A percentile compares a stretch with the other conserved stretches of the same genome.
These are phyloP conservation scores for Nothophoma quercina DNA, from an alignment of 2,329 filamentous ascomycete genomes.

Conservation along the genomic window DNA sequence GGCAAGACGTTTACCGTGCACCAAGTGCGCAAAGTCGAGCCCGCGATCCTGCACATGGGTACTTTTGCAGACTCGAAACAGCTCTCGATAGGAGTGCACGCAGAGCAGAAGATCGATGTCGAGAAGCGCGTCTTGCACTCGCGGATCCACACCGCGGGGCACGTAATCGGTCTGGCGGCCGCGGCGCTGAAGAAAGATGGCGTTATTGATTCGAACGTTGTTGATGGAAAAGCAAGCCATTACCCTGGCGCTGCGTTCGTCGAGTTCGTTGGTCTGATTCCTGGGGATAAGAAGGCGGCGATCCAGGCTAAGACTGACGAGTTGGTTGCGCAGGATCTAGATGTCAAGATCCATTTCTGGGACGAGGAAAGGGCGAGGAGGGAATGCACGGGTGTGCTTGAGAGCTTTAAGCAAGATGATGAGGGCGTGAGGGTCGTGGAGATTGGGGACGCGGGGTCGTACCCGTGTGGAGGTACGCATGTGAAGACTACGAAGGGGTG, in stretches of 20 bases:
- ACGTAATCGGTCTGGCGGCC: slow-evolving; percentile 75
- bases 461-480: slow-evolving; percentile 80
- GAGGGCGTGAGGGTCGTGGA: slow-evolving; percentile 67
- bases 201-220: slow-evolving; percentile 54
- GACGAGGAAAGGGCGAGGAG: slow-evolving; percentile 65
- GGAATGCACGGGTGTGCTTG: slow-evolving; percentile 49
- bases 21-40: slow-evolving; percentile 62
- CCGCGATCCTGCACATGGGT: slow-evolving; percentile 72
- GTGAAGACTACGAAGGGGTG: slow-evolving; percentile 67
- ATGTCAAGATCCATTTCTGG: slow-evolving; percentile 69
- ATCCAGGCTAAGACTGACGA: slow-evolving; percentile 70
- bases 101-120: slow-evolving; percentile 65
- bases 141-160: slow-evolving; percentile 75
- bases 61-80: slow-evolving; percentile 19
- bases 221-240: slow-evolving; percentile 76
- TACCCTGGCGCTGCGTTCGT: slow-evolving; percentile 72
- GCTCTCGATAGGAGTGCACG: too few species aligned
- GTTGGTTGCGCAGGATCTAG: slow-evolving; percentile 56
- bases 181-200: slow-evolving; percentile 61
- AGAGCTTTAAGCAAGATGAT: slow-evolving; percentile 47
- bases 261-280: slow-evolving; percentile 72
- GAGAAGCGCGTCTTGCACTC: slow-evolving; percentile 70
- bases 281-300: slow-evolving; percentile 54
- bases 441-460: slow-evolving; percentile 72
- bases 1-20: slow-evolving; percentile 66